Conservation (phyloP, 192 early-diverging fungal genomes). For the Backusella tuberculispora region DNA sequence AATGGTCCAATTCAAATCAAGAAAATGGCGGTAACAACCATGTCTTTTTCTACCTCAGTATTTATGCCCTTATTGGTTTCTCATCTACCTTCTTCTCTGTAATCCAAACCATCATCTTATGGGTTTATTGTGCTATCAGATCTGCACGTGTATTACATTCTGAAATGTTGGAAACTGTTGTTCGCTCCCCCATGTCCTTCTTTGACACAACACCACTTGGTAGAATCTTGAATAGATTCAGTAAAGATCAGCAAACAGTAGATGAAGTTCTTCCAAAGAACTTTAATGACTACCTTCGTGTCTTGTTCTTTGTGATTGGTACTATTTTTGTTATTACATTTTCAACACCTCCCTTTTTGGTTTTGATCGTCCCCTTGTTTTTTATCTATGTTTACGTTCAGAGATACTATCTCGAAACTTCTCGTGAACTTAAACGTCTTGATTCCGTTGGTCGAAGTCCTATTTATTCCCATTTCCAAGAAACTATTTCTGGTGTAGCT, state of each 20-base stretch:
- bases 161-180: conserved; percentile 73
- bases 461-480: conserved; percentile 77
- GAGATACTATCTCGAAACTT: conserved; percentile 68
- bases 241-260: conserved; percentile 82
- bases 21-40: conserved; percentile 39
- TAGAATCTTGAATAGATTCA: conserved; percentile 90
- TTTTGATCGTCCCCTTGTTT: conserved; percentile 52
- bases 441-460: conserved; percentile 83
- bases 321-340: conserved; percentile 50
- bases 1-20: conserved; percentile 70
- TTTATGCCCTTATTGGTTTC: conserved; percentile 84
- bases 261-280: conserved; percentile 72
- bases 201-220: conserved; percentile 84
- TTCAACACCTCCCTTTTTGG: conserved; percentile 50
- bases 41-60: conserved; percentile 65
- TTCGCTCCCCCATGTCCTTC: conserved; percentile 74
- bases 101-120: conserved; percentile 72
- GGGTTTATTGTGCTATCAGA: conserved; percentile 79
- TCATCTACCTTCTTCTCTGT: conserved; percentile 65
- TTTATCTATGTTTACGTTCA: conserved; percentile 54
- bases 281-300: conserved; percentile 54
- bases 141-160: conserved; percentile 77
- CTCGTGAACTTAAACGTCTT: conserved; percentile 81
- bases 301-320: conserved; percentile 46
- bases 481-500: conserved; percentile 63